A percentile compares a stretch with the other conserved stretches of the same genome.
These are phyloP conservation scores for Jaltomata sinuosa DNA, from an alignment of 257 asterid species.

Conservation along the genomic window DNA sequence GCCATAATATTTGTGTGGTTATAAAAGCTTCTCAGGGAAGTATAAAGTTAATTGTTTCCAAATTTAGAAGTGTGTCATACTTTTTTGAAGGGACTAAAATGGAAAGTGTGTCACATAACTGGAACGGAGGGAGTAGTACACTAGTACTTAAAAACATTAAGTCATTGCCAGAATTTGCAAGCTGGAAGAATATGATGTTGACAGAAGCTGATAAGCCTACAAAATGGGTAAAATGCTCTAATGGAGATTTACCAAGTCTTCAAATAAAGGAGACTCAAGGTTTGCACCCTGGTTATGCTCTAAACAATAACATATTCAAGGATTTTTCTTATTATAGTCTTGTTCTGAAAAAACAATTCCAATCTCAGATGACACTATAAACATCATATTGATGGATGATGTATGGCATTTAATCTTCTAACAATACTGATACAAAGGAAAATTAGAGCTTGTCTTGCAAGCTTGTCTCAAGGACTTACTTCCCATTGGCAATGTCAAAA, in stretches of 20 bases:
- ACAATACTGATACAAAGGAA: background rate
- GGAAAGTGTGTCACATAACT: background rate
- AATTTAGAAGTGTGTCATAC: background rate
- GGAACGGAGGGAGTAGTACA: background rate
- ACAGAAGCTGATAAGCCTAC: background rate
- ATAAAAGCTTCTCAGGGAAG: background rate
- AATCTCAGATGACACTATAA: background rate
- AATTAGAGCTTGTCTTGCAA: background rate
- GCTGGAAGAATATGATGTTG: background rate
- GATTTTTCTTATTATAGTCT: background rate
- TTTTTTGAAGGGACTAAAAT: background rate
- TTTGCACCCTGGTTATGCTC: background rate
- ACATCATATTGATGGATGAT: background rate
- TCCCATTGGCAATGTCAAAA: slow-evolving; percentile 66
- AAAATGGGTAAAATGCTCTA: background rate
- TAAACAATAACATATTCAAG: background rate
- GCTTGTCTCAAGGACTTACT: slow-evolving; percentile 35
- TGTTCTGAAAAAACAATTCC: background rate
- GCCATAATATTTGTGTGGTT: background rate
- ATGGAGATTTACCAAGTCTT: background rate
- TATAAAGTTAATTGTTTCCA: background rate
- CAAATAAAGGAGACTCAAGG: background rate
- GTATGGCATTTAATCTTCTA: background rate
- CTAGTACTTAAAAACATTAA: background rate
- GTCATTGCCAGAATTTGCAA: background rate